Evolutionary conservation across 1,139 yeast genomes (phyloP), one percentile per base, ranked within the genome.

Genomic region (Taphrina wiesneri): DNA sequence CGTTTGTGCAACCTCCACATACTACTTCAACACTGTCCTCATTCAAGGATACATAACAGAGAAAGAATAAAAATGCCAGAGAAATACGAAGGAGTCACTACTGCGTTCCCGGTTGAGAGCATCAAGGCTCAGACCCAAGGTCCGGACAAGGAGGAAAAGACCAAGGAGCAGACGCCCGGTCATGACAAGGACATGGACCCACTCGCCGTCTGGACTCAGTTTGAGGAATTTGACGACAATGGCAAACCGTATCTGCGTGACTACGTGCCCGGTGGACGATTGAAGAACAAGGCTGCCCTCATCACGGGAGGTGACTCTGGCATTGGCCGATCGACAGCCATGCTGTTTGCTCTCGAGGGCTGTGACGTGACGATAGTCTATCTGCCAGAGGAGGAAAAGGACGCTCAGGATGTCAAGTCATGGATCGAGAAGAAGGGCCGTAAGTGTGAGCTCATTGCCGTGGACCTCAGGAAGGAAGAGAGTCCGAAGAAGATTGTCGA

Each of bases 401-500:
- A 66, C 41, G 68, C 66, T 1, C 57, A 62, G 39, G 46, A 46
- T 26, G 65, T 67, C 34, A 63, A 61, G 63, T 25, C 52, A 9
- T 26, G 57, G 39, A 52, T 66, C 23, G 68, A 66, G 54, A 46
- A 39, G 43, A 60, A 66, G 51, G 68, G 66, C 7, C 56, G 59
- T n/a, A 32, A 25, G 15, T 66, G 68, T 34, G 52, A 43, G 23
- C 45, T 52, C 26, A 62, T 53, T 17, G 57, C 64, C n/a, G 56
- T 60, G 15, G 64, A 60, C 25, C 39, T 60, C 36, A 25, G 57
- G 21, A 43, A 51, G 34, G 56, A 49, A 21, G 36, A 49, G 52
- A 53, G 52, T 1, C 39, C 47, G 34, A 36, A 30, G 43, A 73
- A 73, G n/a, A 96, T 96, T 0, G 96, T 85, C 1, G 82, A 81